These are phyloP conservation scores for Penicillium sp. DNA, from an alignment of 2,329 filamentous ascomycete species.

Conservation along the genomic window DNA sequence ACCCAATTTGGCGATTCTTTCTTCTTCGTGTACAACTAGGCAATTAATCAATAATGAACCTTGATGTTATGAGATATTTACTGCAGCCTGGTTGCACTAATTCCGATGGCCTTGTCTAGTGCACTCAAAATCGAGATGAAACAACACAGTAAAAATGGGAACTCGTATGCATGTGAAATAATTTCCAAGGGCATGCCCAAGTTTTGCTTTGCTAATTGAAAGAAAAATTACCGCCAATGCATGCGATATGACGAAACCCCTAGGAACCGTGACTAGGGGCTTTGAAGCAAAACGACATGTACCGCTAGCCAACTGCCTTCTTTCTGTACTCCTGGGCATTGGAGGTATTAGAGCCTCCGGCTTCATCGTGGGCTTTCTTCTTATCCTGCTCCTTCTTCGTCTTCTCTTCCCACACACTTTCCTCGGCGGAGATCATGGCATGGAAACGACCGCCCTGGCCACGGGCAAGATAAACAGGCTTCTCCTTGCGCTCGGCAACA, in stretches of 20 bases:
- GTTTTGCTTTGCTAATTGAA: background rate
- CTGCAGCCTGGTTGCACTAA: too few relatives aligned
- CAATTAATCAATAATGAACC: too few relatives aligned
- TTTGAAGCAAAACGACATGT: background rate
- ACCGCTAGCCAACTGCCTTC: conserved; percentile 33
- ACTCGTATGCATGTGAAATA: too few relatives aligned
- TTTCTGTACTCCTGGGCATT: conserved; percentile 51
- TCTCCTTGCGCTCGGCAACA: conserved; percentile 64
- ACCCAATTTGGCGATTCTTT: too few relatives aligned
- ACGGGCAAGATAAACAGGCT: conserved; percentile 54
- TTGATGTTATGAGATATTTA: too few relatives aligned
- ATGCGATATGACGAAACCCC: background rate
- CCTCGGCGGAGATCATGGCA: conserved; percentile 53
- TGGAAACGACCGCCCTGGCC: conserved; percentile 56
- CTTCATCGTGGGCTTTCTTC: conserved; percentile 17
- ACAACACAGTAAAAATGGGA: too few relatives aligned
- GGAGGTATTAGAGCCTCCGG: conserved; percentile 20
- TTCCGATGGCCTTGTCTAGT: too few relatives aligned
- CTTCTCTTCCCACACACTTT: conserved; percentile 52
- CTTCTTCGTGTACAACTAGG: too few relatives aligned
- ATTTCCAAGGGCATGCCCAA: too few relatives aligned
- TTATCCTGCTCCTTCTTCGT: conserved; percentile 34
- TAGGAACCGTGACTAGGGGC: background rate
- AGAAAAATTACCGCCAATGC: background rate
- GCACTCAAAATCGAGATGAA: too few relatives aligned